Evolutionary conservation across 2,329 filamentous ascomycete species (phyloP), one percentile per base, ranked within the genome.

Genomic region (Furcasterigmium furcatum): DNA sequence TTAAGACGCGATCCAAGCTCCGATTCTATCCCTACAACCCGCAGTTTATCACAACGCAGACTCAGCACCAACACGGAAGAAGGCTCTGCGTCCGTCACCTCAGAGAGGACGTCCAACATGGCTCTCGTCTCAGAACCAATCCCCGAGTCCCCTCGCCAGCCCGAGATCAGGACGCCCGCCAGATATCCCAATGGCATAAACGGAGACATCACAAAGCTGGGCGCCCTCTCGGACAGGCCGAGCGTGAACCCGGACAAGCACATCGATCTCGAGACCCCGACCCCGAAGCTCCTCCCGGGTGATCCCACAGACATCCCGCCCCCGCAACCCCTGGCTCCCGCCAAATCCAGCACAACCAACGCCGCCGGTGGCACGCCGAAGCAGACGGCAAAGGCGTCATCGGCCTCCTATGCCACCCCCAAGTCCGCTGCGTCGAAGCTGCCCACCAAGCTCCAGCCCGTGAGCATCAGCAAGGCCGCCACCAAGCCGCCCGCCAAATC

Each of bases 1-100:
- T 63, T 82, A 24, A 71, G 68, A 56, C 62, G 70, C 47, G 66
- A 73, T 35, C 60, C 59, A 20, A 75, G 72, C 51, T 59, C 62
- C 34, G 72, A 74, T 21, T 74, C 72, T 0, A 36, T 36, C 16
- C 34, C 34, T 36, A 59, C 57, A 34, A 59, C 64, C 6, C 65
- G 63, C n/a, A 68, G 61, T 46, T 48, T 62, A 25, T 69, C 67
- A 9, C 58, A 61, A 51, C 59, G 66, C 45, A 55, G 61, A 41
- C 51, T 65, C 52, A 69, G 65, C 53, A 8, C 59, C 61, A 5
- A 62, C 60, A 70, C 62, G 29, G 65, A 67, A n/a, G 61, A 62
- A n/a, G 60, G 64, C 5, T 48, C 48, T 9, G 44, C 49, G 3
- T 52, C 48, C 19, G 41, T 22, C 16, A n/a, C 19, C n/a, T 43